Evolutionary conservation across 495 filamentous ascomycete genomes (phyloP).

Genomic region (Diplogelasinospora grovesii): DNA sequence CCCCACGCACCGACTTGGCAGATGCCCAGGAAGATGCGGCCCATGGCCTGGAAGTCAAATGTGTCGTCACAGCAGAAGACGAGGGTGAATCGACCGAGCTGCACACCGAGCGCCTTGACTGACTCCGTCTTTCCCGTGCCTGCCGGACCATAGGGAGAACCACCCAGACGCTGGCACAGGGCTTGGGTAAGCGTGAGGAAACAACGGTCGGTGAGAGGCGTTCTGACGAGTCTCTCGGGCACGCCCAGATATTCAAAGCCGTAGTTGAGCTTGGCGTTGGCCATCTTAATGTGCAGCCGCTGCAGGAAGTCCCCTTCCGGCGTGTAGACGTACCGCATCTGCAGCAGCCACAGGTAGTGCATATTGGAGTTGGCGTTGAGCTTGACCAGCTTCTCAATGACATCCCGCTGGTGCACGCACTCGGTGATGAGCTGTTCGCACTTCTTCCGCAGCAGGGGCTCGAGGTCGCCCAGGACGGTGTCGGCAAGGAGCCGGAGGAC

Average conservation of each 20-base stretch:
- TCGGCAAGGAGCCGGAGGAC: slow-evolving; percentile 76
- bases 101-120: slow-evolving; percentile 92
- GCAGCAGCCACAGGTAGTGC: slow-evolving; percentile 90
- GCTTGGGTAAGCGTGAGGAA: slow-evolving; percentile 97
- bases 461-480: slow-evolving; percentile 85
- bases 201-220: slow-evolving; percentile 93
- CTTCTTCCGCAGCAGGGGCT: slow-evolving; percentile 82
- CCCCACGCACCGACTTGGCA: slow-evolving; percentile 99
- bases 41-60: slow-evolving; percentile 99
- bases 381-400: slow-evolving; percentile 74
- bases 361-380: slow-evolving; percentile 67
- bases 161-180: slow-evolving; percentile 87
- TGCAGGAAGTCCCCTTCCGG: slow-evolving; percentile 74
- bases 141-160: slow-evolving; percentile 94
- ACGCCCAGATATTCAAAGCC: slow-evolving; percentile 98
- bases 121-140: slow-evolving; percentile 99
- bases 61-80: slow-evolving; percentile 99
- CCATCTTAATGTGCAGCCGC: slow-evolving; percentile 89
- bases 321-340: slow-evolving; percentile 92
- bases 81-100: slow-evolving; percentile 93
- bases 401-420: slow-evolving; percentile 93
- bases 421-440: slow-evolving; percentile 99
- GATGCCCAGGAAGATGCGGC: slow-evolving; percentile 97
- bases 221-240: slow-evolving; percentile 89
- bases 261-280: slow-evolving; percentile 90